These are phyloP conservation scores for Sordariomycetes sp. DNA, from an alignment of 2,329 filamentous ascomycete genomes.

Conservation along the genomic window DNA sequence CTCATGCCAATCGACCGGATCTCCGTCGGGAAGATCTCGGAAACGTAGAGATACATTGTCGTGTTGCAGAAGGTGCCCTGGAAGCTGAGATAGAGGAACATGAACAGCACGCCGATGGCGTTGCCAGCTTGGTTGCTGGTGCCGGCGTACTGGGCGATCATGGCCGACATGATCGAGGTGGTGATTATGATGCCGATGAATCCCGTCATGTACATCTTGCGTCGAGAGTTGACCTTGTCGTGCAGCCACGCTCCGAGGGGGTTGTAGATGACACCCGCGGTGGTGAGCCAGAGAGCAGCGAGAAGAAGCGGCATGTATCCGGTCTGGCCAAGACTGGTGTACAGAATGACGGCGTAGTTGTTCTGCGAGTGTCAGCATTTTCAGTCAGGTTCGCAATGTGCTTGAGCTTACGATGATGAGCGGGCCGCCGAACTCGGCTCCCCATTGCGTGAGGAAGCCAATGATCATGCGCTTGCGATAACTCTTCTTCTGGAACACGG, in stretches of 20 bases:
- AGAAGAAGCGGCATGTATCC: slow-evolving; percentile 29
- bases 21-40: slow-evolving; percentile 17
- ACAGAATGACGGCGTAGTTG: slow-evolving; percentile 27
- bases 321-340: slow-evolving; percentile 26
- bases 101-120: slow-evolving; percentile 29
- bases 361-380: slow-evolving; percentile 20
- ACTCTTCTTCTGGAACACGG: slow-evolving; percentile 33
- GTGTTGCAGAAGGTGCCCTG: slow-evolving; percentile 19
- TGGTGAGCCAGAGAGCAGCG: slow-evolving; percentile 29
- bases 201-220: slow-evolving; percentile 28
- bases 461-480: slow-evolving; percentile 42
- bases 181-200: slow-evolving; percentile 30
- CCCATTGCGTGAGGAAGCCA: slow-evolving; percentile 42
- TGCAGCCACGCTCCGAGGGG: slow-evolving; percentile 37
- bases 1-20: slow-evolving; percentile 13
- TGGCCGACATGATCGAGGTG: slow-evolving; percentile 21
- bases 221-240: slow-evolving; percentile 36
- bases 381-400: neutral
- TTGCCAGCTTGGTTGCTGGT: slow-evolving; percentile 27
- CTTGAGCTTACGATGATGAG: slow-evolving; percentile 34
- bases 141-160: slow-evolving; percentile 24
- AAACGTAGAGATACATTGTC: slow-evolving; percentile 15
- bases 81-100: slow-evolving; percentile 38
- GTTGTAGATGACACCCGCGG: slow-evolving; percentile 38
- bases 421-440: slow-evolving; percentile 41